Conservation (phyloP, 441 rosid species). For the Cnidoscolus chayamansa region DNA sequence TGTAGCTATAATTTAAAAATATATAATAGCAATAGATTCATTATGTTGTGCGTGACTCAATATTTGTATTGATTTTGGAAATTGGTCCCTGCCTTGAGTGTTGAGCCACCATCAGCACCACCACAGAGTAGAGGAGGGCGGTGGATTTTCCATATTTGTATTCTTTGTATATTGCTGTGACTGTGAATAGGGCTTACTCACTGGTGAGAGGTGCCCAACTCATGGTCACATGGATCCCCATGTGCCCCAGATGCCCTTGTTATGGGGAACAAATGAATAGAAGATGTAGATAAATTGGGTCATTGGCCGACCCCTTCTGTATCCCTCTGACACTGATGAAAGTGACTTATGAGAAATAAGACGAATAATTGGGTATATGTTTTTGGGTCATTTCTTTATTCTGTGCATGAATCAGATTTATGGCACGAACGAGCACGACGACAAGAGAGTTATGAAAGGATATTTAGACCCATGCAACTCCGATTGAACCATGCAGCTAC, state of each 20-base stretch:
- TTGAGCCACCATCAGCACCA: constrained; percentile 28
- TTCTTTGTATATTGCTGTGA: neutral
- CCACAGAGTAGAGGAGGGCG: neutral
- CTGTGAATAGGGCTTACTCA: no score
- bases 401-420: constrained; percentile 17
- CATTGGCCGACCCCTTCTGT: neutral
- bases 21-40: no score
- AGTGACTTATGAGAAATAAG: constrained; percentile 21
- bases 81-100: constrained; percentile 50
- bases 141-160: neutral
- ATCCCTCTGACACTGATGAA: constrained; percentile 7
- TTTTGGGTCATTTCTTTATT: neutral
- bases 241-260: constrained; percentile 56
- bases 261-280: constrained; percentile 54
- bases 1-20: no score
- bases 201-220: no score
- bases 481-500: no score
- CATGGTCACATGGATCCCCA: constrained; percentile 52
- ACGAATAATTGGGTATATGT: constrained; percentile 23
- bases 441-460: no score
- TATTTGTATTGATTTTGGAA: constrained; percentile 22
- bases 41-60: neutral
- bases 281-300: constrained; percentile 9
- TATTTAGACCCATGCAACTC: no score
- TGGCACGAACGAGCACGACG: neutral